Base-by-base conservation (phyloP, 805 yeast genomes). In the Ogataea paraovalis region DNA sequence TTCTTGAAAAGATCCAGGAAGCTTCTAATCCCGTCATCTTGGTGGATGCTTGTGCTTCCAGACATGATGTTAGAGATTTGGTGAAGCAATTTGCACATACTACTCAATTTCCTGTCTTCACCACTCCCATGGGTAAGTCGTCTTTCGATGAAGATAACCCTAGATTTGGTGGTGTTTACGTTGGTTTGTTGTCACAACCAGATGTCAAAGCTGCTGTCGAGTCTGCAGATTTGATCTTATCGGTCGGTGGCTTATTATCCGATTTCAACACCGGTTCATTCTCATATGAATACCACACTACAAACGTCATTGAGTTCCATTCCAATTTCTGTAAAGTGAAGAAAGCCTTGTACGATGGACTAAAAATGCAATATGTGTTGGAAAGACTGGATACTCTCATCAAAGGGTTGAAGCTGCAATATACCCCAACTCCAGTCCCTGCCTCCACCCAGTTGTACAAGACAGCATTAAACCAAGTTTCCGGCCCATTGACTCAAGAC, bases 201-300 rank as follows among this genome's bases (percentile, higher is more conserved):
- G 85, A 76, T 53, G 88, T 85, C 46, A 81, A 82, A 64, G 80
- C 78, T 53, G 78, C 82, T 34, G 90, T 85, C 48, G 92, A 86
- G 67, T 64, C 76, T 39, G 75, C 91, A 39, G 96, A 87, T 69
- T 75, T 87, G 67, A 75, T 87, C 48, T 67, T 87, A 51, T 83
- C 92, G 30, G 77, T 87, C 57, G 96, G 96, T 68, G 91, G 90
- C 44, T 71, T 87, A 64, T 72, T 87, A 62, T 86, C 94, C 44
- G 96, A 87, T 69, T 88, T 85, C 80, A 87, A 87, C 77, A 87
- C 96, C 43, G 96, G 96, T 64, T 85, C 95, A 19, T 84, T 84
- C 74, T 80, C 89, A 33, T 84, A 84, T 71, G 76, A 83, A 48
- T 83, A 83, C 73, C 76, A 80, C 67, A 84, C 91, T 58, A 80